Percentiles rank a stretch among this genome's conserved stretches.
Conservation (phyloP, 2,329 filamentous ascomycete genomes). For the Claviceps cyperi region DNA sequence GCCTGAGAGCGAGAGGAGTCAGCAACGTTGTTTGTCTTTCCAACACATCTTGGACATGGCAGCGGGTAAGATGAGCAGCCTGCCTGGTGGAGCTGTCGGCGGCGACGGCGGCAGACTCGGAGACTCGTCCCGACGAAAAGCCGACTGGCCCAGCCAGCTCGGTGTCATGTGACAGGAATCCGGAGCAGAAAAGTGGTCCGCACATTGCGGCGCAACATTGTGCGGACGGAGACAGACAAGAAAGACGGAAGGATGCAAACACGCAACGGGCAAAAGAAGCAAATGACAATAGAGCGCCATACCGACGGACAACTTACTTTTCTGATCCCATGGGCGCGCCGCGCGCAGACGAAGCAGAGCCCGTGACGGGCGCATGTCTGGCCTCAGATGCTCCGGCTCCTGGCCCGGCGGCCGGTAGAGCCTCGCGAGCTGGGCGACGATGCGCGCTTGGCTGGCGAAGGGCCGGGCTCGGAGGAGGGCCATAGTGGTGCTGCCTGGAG, state of each 20-base stretch:
- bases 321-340: conserved; percentile 33
- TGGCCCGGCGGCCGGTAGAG: conserved; percentile 36
- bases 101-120: not conserved
- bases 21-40: not conserved
- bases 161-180: not conserved
- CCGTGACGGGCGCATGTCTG: conserved; percentile 28
- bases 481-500: conserved; percentile 44
- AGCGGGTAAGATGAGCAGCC: not conserved
- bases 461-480: conserved; percentile 35
- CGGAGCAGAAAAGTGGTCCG: conserved; percentile 4
- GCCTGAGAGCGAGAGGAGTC: conserved; percentile 18
- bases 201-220: not conserved
- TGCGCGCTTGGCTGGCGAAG: conserved; percentile 28
- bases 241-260: not conserved
- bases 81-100: not conserved
- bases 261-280: not conserved
- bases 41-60: not conserved
- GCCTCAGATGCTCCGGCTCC: conserved; percentile 30
- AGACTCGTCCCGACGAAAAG: no score
- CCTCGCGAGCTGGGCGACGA: conserved; percentile 38
- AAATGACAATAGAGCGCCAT: not conserved
- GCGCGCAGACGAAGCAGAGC: conserved; percentile 30
- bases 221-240: not conserved
- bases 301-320: conserved; percentile 30
- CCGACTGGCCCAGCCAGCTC: no score